phyloP scores from a whole-genome alignment of 108 stramenopile species.

The Licmophora abbreviata region DNA sequence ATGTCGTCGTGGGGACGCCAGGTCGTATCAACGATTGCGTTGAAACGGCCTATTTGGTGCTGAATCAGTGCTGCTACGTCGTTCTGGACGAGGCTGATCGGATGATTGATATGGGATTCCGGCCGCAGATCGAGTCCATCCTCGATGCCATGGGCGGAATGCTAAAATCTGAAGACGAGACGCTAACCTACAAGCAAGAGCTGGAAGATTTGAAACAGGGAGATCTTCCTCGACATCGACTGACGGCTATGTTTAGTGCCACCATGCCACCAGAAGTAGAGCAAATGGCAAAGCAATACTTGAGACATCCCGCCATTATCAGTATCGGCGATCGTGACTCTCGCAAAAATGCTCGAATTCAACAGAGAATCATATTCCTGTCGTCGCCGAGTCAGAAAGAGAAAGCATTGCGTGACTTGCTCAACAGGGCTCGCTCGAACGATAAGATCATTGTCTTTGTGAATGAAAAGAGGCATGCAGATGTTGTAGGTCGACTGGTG shows the following conservation, averaged over 20 bases:
- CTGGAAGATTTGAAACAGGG: conserved; percentile 34
- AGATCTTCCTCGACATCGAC: conserved; percentile 58
- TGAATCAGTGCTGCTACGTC: conserved; percentile 95
- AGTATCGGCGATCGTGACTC: conserved; percentile 88
- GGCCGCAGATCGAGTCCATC: conserved; percentile 86
- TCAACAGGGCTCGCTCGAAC: conserved; percentile 23
- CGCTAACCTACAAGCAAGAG: conserved; percentile 78
- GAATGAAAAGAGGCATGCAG: conserved; percentile 91
- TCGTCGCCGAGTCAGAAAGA: conserved; percentile 80
- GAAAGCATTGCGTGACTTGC: conserved; percentile 48
- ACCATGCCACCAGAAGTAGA: conserved; percentile 96
- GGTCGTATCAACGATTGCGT: conserved; percentile 96
- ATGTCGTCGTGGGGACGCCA: conserved; percentile 96
- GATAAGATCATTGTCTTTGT: conserved; percentile 97
- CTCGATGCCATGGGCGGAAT: conserved; percentile 89
- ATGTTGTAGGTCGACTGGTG: conserved; percentile 70
- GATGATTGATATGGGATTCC: conserved; percentile 93
- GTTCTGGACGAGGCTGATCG: conserved; percentile 95
- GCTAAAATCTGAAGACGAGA: conserved; percentile 78
- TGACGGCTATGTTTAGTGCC: conserved; percentile 97
- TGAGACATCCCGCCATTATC: conserved; percentile 87
- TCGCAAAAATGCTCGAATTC: conserved; percentile 91
- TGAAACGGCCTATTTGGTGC: conserved; percentile 87
- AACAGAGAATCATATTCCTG: conserved; percentile 78
- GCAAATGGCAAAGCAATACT: conserved; percentile 82